phyloP scores from a whole-genome alignment of 495 filamentous ascomycete genomes.

The Hypoxylon intermedium region DNA sequence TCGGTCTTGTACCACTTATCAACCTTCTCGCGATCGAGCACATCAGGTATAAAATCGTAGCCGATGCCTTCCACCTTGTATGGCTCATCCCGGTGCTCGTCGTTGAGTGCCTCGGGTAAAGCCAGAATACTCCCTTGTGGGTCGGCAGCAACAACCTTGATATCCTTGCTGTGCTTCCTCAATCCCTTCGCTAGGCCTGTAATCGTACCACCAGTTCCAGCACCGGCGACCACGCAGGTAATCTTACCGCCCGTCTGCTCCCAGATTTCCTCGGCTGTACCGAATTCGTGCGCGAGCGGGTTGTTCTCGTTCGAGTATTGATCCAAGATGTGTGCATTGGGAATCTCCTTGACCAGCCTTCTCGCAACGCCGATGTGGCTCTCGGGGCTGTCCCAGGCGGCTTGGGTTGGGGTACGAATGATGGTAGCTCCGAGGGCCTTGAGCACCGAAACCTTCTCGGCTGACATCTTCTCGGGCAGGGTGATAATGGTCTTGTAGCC shows the following conservation, averaged over 20 bases:
- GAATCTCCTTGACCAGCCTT: slow-evolving; percentile 90
- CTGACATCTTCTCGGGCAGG: slow-evolving; percentile 98
- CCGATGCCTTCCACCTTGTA: slow-evolving; percentile 99
- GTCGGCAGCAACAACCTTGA: slow-evolving; percentile 91
- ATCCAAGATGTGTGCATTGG: slow-evolving; percentile 95
- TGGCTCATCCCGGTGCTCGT: slow-evolving; percentile 75
- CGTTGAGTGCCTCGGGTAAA: slow-evolving; percentile 76
- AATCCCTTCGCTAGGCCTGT: slow-evolving; percentile 87
- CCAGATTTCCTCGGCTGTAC: slow-evolving; percentile 98
- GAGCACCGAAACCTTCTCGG: slow-evolving; percentile 95
- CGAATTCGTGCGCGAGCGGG: slow-evolving; percentile 89
- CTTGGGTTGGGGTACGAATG: slow-evolving; percentile 95
- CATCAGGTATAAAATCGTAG: slow-evolving; percentile 97
- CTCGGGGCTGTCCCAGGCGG: slow-evolving; percentile 92
- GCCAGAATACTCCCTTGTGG: slow-evolving; percentile 89
- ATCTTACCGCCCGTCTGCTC: slow-evolving; percentile 84
- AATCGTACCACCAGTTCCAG: slow-evolving; percentile 95
- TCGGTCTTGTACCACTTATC: slow-evolving; percentile 98
- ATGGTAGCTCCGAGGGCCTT: slow-evolving; percentile 94
- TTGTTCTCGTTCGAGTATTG: slow-evolving; percentile 95
- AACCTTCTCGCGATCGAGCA: slow-evolving; percentile 81
- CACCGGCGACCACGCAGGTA: slow-evolving; percentile 86
- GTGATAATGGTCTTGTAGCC: slow-evolving; percentile 99
- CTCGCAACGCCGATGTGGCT: slow-evolving; percentile 95
- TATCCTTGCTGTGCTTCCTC: slow-evolving; percentile 79